Evolutionary conservation across 2,329 filamentous ascomycete genomes (phyloP).

Genomic region (Colletotrichum aenigma): DNA sequence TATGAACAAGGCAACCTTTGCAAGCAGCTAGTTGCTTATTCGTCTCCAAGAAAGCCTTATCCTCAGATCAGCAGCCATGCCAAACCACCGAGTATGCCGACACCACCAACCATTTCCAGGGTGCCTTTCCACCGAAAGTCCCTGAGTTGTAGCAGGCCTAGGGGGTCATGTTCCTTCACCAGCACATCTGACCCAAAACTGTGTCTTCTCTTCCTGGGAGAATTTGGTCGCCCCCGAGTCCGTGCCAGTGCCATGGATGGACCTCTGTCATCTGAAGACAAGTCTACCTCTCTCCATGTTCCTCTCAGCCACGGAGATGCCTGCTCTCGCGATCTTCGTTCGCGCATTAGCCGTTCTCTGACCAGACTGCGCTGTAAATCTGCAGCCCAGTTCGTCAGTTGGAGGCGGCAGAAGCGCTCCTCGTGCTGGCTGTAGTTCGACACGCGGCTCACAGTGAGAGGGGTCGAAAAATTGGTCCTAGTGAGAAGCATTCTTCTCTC

Average conservation of each 20-base stretch:
- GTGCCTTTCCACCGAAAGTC: conserved; percentile 68
- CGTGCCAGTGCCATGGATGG: not conserved
- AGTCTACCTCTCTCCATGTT: conserved; percentile 50
- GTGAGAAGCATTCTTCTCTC: conserved; percentile 39
- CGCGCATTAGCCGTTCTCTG: conserved; percentile 74
- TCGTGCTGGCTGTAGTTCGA: conserved; percentile 31
- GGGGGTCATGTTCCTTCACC: conserved; percentile 71
- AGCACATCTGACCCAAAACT: conserved; percentile 23
- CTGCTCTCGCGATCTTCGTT: conserved; percentile 65
- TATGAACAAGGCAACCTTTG: not conserved
- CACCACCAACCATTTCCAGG: conserved; percentile 74
- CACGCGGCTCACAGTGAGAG: not conserved
- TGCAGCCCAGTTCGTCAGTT: conserved; percentile 80
- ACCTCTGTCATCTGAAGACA: not conserved
- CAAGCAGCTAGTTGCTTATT: not conserved
- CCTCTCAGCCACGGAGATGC: conserved; percentile 73
- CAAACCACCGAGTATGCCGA: conserved; percentile 76
- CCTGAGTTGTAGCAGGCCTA: conserved; percentile 75
- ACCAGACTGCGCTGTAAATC: conserved; percentile 79
- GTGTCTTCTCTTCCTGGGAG: conserved; percentile 21
- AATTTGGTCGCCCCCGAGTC: not conserved
- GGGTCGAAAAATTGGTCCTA: conserved; percentile 27
- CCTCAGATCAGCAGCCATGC: conserved; percentile 56
- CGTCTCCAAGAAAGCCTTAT: not conserved
- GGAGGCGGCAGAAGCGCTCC: conserved; percentile 50